Evolutionary conservation across 2,329 filamentous ascomycete genomes (phyloP), one percentile per base, ranked within the genome.

Genomic region (Huntiella abstrusa): DNA sequence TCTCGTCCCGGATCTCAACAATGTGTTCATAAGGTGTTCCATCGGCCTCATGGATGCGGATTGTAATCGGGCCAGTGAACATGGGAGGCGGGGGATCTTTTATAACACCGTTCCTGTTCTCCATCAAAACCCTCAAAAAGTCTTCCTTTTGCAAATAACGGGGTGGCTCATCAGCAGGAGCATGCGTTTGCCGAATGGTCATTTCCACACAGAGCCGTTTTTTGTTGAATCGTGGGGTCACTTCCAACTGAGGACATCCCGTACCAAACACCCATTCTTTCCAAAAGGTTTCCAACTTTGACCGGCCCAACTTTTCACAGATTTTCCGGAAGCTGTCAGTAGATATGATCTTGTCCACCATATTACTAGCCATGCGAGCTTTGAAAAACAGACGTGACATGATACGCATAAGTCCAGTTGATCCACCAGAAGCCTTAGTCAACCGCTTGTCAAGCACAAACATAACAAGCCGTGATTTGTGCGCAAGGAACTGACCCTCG

Each of bases 11-110:
- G 58, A 98, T 93, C 55, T 95, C 85, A 32, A 96, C 80, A 52
- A 95, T 95, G 58, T 98, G 91, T 59, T 98, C 91, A 57, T 98
- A 98, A 2, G 91, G 91, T 0, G 91, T 96, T 7, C 91, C 91
- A 57, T 98, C 92, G 17, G 91, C 91, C 64, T 98, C 91, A 62
- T 98, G 91, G 52, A 98, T 95, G 32, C 91, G 73, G 52, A 98
- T 88, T 0, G 91, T 98, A 83, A 98, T 94, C 0, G 91, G 88
- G 0, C 91, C 91, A 1, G 86, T 91, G 56, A 96, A 96, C 1
- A 84, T 71, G n/a, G 77, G 73, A 52, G 84, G 83, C 12, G 84
- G 65, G 45, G 76, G 71, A 11, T 77, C 79, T 12, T 77, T 71
- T 48, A 76, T 77, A 33, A 93, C 71, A 32, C 73, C 73, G 51